Evolutionary conservation across 1,284 basidiomycete genomes (phyloP).

Genomic region (Tilletia horrida): DNA sequence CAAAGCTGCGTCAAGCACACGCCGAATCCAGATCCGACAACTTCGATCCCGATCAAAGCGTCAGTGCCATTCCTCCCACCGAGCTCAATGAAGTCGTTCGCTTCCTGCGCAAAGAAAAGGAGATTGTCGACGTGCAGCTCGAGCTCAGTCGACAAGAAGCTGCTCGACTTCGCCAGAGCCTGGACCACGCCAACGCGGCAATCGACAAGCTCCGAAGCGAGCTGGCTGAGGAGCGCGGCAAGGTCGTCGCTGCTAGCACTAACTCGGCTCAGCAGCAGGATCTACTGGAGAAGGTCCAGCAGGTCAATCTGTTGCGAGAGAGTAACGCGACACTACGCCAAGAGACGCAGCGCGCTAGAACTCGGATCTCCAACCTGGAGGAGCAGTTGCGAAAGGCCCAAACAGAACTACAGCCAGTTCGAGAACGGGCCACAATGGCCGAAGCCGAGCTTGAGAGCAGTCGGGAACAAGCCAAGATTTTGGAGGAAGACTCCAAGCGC

Average conservation of each 20-base stretch:
- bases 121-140: conserved; percentile 80
- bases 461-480: conserved; percentile 66
- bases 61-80: conserved; percentile 27
- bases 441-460: conserved; percentile 73
- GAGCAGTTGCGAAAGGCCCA: conserved; percentile 57
- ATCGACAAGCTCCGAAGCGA: conserved; percentile 66
- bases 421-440: conserved; percentile 67
- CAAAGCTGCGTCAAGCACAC: conserved; percentile 64
- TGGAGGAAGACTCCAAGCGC: conserved; percentile 73
- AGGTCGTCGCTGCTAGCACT: conserved; percentile 54
- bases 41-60: conserved; percentile 59
- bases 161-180: conserved; percentile 69
- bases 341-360: conserved; percentile 69
- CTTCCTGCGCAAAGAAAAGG: conserved; percentile 82
- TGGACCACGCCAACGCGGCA: conserved; percentile 69
- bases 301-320: conserved; percentile 79
- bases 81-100: conserved; percentile 72
- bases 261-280: conserved; percentile 79
- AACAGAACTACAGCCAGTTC: conserved; percentile 70
- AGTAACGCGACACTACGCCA: conserved; percentile 79
- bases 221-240: conserved; percentile 38
- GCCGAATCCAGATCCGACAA: conserved; percentile 27
- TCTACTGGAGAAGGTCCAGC: conserved; percentile 80
- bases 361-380: conserved; percentile 60
- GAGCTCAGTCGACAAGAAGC: conserved; percentile 82